Percentiles rank a stretch among this genome's conserved stretches.
phyloP scores from a whole-genome alignment of 352 stramenopile species.

The Globisporangium polare region DNA sequence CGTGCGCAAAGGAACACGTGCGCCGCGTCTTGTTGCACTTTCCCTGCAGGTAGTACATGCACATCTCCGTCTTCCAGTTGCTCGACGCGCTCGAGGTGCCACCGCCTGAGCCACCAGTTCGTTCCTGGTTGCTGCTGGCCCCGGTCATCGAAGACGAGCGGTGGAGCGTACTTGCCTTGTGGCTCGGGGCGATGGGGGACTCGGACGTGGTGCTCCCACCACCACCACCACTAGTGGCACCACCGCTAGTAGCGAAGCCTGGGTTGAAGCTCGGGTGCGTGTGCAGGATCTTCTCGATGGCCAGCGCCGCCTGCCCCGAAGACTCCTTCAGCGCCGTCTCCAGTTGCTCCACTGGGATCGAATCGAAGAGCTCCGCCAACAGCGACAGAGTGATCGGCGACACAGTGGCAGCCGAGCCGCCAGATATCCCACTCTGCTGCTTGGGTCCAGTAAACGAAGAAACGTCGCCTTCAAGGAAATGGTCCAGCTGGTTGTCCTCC shows the following conservation, averaged over 20 bases:
- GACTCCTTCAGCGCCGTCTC: conserved; percentile 45
- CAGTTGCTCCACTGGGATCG: conserved; percentile 60
- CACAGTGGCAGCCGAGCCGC: conserved; percentile 15
- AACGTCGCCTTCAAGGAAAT: conserved; percentile 14
- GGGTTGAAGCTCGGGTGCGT: conserved; percentile 75
- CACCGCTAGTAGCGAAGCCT: background rate
- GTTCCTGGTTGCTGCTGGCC: background rate
- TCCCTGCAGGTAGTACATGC: conserved; percentile 87
- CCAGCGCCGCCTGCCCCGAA: conserved; percentile 43
- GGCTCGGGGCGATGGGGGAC: conserved; percentile 1
- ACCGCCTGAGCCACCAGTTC: conserved; percentile 17
- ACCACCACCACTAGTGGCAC: background rate
- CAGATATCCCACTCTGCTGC: conserved; percentile 23
- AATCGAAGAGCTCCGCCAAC: conserved; percentile 69
- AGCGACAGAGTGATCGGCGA: conserved; percentile 58
- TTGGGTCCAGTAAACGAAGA: conserved; percentile 22
- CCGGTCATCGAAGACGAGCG: conserved; percentile 17
- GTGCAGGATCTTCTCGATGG: conserved; percentile 66
- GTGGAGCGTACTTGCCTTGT: conserved; percentile 20
- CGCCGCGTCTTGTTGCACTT: conserved; percentile 88
- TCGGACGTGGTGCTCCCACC: background rate
- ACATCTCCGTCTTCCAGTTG: conserved; percentile 90
- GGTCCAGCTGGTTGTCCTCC: conserved; percentile 26
- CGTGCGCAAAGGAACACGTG: conserved; percentile 86
- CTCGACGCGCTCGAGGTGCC: conserved; percentile 21